phyloP scores from a whole-genome alignment of 2,329 filamentous ascomycete species.

The Aspergillus ustus region DNA sequence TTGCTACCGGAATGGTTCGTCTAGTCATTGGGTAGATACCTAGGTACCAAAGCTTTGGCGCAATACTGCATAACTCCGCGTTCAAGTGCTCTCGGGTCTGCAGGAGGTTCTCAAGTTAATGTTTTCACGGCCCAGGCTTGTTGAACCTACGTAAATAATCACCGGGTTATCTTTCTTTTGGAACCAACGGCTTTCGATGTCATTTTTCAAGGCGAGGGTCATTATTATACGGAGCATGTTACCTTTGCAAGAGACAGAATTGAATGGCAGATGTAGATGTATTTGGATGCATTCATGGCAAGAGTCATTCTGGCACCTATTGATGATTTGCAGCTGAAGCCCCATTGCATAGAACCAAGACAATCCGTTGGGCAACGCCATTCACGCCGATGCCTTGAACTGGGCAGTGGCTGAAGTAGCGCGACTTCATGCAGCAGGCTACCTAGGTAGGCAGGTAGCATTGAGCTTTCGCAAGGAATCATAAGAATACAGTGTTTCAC shows the following conservation, averaged over 20 bases:
- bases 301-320: slow-evolving; percentile 1
- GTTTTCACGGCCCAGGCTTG: not conserved
- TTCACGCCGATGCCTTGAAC: not conserved
- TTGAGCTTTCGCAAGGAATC: not conserved
- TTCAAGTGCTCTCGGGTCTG: not conserved
- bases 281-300: not conserved
- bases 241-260: not conserved
- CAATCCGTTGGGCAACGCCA: not conserved
- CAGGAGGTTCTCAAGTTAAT: not conserved
- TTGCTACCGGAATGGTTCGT: not conserved
- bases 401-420: not conserved
- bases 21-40: not conserved
- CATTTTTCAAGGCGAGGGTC: not conserved
- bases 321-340: slow-evolving; percentile 3
- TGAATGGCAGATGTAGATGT: not conserved
- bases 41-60: not conserved
- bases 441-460: not conserved
- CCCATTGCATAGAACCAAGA: not conserved
- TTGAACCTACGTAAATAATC: not conserved
- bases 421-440: not conserved
- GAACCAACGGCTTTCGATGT: not conserved
- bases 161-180: not conserved
- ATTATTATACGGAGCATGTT: not conserved
- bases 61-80: not conserved
- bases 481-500: not conserved